phyloP scores from a whole-genome alignment of 2,329 filamentous ascomycete genomes.

The Diaporthe sp. region DNA sequence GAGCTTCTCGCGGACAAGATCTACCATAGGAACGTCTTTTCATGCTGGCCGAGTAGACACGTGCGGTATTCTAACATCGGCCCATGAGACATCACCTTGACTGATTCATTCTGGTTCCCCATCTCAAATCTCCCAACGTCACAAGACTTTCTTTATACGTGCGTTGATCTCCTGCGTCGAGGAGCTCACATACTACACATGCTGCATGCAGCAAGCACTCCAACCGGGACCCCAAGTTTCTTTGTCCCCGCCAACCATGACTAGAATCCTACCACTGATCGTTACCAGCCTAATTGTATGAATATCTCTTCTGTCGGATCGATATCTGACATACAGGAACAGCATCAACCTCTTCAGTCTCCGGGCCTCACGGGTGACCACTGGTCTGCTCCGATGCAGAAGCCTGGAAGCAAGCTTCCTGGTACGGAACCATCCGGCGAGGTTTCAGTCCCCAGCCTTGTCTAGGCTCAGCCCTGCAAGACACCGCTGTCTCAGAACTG shows the following conservation, averaged over 20 bases:
- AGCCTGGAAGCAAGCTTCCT: conserved; percentile 1
- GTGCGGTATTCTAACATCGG: background rate
- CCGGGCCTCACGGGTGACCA: background rate
- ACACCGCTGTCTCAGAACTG: conserved; percentile 14
- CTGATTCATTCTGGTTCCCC: background rate
- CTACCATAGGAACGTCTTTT: background rate
- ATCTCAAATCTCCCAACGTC: background rate
- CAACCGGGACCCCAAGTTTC: background rate
- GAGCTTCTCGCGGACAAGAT: background rate
- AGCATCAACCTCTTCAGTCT: background rate
- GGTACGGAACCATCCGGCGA: conserved; percentile 1
- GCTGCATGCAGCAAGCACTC: background rate
- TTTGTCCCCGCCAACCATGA: conserved; percentile 1
- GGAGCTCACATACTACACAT: background rate
- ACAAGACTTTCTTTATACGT: background rate
- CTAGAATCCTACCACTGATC: conserved; percentile 1
- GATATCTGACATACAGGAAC: background rate
- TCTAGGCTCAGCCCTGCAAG: conserved; percentile 20
- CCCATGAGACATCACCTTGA: too few species aligned
- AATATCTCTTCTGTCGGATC: background rate
- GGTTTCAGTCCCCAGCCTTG: conserved; percentile 15
- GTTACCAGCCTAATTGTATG: background rate
- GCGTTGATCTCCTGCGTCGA: background rate
- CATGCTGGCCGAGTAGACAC: background rate
- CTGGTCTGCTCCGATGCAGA: background rate